Percentiles rank a stretch among this genome's conserved stretches.
Evolutionary conservation across 352 stramenopile species (phyloP).

Genomic region (Phytophthora brassicae): DNA sequence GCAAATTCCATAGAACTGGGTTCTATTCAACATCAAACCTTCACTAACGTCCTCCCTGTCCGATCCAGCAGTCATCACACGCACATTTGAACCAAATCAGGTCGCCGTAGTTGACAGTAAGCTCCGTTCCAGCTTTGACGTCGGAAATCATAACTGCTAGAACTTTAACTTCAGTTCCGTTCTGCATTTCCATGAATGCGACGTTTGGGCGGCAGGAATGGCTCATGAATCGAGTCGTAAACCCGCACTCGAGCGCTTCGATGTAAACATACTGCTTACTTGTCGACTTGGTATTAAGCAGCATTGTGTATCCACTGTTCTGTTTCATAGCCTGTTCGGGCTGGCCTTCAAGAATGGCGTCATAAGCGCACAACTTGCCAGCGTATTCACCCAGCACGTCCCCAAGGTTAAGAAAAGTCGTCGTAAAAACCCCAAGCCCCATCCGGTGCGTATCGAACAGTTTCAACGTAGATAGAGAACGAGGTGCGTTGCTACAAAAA

Average conservation of each 20-base stretch:
- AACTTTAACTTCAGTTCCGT: background rate
- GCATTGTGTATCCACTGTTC: background rate
- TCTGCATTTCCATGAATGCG: slow-evolving; percentile 8
- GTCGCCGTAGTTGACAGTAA: too few species aligned
- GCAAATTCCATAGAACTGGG: too few species aligned
- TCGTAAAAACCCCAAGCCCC: background rate
- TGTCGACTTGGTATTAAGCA: background rate
- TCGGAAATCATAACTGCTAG: too few species aligned
- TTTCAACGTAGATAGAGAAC: background rate
- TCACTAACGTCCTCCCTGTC: too few species aligned
- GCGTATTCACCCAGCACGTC: slow-evolving; percentile 9
- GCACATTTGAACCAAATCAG: too few species aligned
- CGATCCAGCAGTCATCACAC: too few species aligned
- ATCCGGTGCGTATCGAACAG: background rate
- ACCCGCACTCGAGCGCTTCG: background rate
- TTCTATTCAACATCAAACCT: too few species aligned
- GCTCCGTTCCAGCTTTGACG: too few species aligned
- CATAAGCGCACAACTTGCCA: background rate
- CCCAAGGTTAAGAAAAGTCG: background rate
- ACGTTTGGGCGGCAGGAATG: background rate
- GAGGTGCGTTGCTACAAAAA: background rate
- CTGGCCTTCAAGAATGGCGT: background rate
- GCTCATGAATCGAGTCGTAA: slow-evolving; percentile 3
- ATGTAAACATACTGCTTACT: slow-evolving; percentile 5
- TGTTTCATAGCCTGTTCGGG: background rate